These are phyloP conservation scores for Diaporthe nobilis DNA, from an alignment of 2,329 filamentous ascomycete genomes.

Conservation along the genomic window DNA sequence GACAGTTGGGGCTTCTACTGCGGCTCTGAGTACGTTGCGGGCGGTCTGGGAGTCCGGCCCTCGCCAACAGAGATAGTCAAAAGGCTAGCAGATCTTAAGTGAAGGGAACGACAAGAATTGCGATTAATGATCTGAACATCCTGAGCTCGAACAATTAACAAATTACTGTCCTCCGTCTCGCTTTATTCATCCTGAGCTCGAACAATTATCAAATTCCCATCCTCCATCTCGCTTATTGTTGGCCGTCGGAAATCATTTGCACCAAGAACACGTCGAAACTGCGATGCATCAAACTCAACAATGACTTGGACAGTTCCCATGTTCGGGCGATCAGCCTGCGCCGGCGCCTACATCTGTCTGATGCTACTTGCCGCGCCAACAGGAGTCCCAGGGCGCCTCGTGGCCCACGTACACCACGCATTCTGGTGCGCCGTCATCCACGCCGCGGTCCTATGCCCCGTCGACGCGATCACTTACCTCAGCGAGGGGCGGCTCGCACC, in stretches of 20 bases:
- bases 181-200: not conserved
- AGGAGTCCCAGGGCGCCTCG: not conserved
- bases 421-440: not conserved
- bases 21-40: not conserved
- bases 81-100: not conserved
- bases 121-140: not conserved
- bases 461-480: not conserved
- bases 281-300: not conserved
- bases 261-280: not conserved
- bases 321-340: too few species aligned
- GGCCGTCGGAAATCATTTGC: not conserved
- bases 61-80: not conserved
- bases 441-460: not conserved
- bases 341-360: not conserved
- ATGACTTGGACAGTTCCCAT: not conserved
- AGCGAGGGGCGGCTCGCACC: too few species aligned
- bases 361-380: not conserved
- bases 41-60: not conserved
- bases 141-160: not conserved
- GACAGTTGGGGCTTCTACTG: not conserved
- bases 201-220: too few species aligned
- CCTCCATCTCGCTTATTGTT: not conserved
- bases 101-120: not conserved
- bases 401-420: not conserved
- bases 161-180: not conserved